Base-by-base conservation (phyloP, 108 stramenopile species). In the Cyclotella atomus region DNA sequence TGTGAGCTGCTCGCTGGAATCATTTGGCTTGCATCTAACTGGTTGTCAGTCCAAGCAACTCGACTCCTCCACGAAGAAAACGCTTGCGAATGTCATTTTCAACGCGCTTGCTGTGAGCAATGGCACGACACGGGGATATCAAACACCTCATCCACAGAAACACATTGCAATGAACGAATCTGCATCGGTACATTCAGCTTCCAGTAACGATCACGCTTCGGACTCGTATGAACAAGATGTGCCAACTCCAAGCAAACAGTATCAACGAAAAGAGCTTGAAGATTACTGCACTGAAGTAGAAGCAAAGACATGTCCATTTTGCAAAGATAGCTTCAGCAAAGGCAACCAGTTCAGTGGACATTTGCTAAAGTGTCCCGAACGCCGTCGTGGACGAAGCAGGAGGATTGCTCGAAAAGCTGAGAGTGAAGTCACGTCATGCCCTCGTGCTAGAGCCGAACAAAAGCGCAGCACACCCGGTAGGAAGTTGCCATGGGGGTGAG, bases 291-390 rank as follows among this genome's bases (percentile, higher is more conserved):
- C 32, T 19, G 56, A 57, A 57, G 70, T 43, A 10, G 56, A 57
- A 32, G 70, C 29, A 20, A 79, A 79, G 49, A 79, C 24, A 9
- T 79, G 77, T 38, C 77, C 77, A 45, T 79, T 79, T 30, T 79
- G 77, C 50, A 23, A 52, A 23, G 65, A 71, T 33, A 36, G 47
- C 0, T 79, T 79, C 38, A 28, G 30, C 14, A 24, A 65, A n/a
- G 77, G 77, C 15, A 52, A 67, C 27, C 57, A 71, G 46, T 67
- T 79, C 38, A 67, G 65, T 30, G 28, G 55, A 38, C 77, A 79
- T 33, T 29, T 79, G 0, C 47, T 79, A 27, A 52, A 52, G 12
- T 79, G 77, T 50, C 41, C 23, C 3, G 77, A 67, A 32, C 57
- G 77, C 0, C 41, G 47, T 20, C 33, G 47, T 12, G 29, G 63